Evolutionary conservation across 2,329 filamentous ascomycete genomes (phyloP), one percentile per base, ranked within the genome.

Genomic region (Hymenoscyphus occultus): DNA sequence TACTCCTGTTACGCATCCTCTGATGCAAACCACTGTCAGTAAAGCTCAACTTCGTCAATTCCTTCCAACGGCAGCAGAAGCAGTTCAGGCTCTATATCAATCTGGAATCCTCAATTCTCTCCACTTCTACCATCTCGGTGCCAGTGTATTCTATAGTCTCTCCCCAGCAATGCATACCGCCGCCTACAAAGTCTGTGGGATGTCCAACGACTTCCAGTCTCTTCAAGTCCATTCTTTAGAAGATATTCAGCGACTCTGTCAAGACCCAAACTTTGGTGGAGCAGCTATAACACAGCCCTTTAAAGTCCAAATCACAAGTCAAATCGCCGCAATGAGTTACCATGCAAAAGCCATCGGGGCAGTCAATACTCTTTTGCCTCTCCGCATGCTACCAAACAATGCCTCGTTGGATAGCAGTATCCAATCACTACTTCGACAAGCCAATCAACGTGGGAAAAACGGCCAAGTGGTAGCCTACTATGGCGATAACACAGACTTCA

Each of bases 401-500:
- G 80, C 84, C 13, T 76, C 86, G 6, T 74, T 80, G 0, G 83
- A 88, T 64, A 84, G 84, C 1, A 74, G 67, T 56, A 74, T 71
- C 2, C 82, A 73, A 58, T 72, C 71, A 19, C 71, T 75, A 14
- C 69, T 75, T 14, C 62, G 68, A 2, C 74, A 75, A 80, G 73
- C 74, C 5, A 78, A 81, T 39, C 82, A 87, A 56, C 82, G 87
- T 65, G 88, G 88, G 67, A 82, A 86, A 56, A 82, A 87, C 1
- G 90, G 90, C 0, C 84, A 86, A 0, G 84, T 92, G 6, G 84
- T 84, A 67, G 89, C 87, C 0, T 80, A 93, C 0, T 91, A 92
- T 68, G 91, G 90, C 1, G 90, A 93, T 65, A 93, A 93, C 66
- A 93, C 90, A 0, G 90, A 93, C 74, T 93, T 90, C 88, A 89